These are phyloP conservation scores for Amanita brunnescens DNA, from an alignment of 768 basidiomycete genomes.

Conservation along the genomic window DNA sequence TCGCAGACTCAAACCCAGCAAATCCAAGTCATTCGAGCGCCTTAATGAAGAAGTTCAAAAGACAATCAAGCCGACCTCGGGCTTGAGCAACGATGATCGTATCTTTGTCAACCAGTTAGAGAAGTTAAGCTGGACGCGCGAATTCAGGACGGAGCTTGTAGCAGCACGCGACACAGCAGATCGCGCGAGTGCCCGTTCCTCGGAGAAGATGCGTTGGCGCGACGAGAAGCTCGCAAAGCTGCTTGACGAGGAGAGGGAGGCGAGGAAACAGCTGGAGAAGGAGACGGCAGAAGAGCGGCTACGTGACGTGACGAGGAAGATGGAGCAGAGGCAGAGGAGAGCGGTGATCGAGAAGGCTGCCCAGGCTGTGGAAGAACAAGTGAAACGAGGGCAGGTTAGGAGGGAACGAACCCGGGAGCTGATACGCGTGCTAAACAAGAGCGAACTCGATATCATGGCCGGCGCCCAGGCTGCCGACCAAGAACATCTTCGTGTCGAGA, in stretches of 20 bases:
- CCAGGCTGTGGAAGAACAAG: neutral
- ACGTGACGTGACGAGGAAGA: neutral
- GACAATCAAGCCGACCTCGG: neutral
- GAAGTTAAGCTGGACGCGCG: neutral
- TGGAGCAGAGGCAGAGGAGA: neutral
- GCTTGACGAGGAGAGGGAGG: neutral
- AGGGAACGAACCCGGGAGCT: conserved; percentile 3
- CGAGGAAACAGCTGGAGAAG: conserved; percentile 1
- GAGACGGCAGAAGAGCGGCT: neutral
- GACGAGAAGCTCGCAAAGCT: conserved; percentile 4
- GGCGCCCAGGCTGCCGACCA: neutral
- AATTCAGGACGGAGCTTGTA: conserved; percentile 1
- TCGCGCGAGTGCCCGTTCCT: neutral
- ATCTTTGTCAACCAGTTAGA: conserved; percentile 2
- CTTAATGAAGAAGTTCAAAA: neutral
- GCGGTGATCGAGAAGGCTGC: neutral
- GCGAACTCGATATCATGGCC: conserved; percentile 6
- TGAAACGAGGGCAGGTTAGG: conserved; percentile 4
- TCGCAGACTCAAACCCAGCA: neutral
- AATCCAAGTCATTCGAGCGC: conserved; percentile 2
- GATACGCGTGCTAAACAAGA: conserved; percentile 2
- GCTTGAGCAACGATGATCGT: conserved; percentile 1
- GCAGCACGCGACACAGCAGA: conserved; percentile 3
- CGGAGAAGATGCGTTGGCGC: neutral
- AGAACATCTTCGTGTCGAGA: neutral